Base-by-base conservation (phyloP, 768 basidiomycete species). In the Boletales sp. region DNA sequence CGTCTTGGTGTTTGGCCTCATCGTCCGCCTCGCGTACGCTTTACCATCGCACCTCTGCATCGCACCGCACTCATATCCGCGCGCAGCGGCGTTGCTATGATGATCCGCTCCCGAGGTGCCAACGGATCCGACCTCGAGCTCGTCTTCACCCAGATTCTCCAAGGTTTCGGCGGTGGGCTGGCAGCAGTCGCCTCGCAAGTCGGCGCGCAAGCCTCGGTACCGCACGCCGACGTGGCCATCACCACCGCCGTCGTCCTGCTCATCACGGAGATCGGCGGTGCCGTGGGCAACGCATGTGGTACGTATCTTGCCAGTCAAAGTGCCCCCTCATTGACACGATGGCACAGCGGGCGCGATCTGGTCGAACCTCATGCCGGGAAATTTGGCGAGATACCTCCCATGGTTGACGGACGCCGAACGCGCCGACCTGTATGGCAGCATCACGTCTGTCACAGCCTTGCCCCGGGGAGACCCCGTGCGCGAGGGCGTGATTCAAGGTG, bases 81-180 rank as follows among this genome's bases (percentile, higher is more conserved):
- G 7, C n/a, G 40, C 55, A 78, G 76, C 19, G 87, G 85, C 10
- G 81, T 82, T 15, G 78, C 77, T 9, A 66, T 86, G 21, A 88
- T 87, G 86, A 78, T 89, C 53, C 78, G 79, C 57, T 83, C 86
- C 5, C 78, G 83, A 15, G 85, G 85, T 13, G 79, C 83, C 3
- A 69, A 79, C 32, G 79, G 73, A 0, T 78, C 73, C 30, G 72
- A 75, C 31, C 74, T 72, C 2, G 79, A 80, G 53, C 72, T 88
- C 27, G 81, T 88, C 5, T 73, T 78, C 67, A 80, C 78, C 18
- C 87, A 90, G 56, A 65, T 88, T 43, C 71, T 90, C 14, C 87
- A 88, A 67, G 87, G 87, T 41, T 69, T 83, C 9, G 87, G 87
- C 15, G 87, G 87, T 13, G 87, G 86, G 14, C 74, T 89, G 48